Evolutionary conservation across 139 green algal genomes (phyloP).

Genomic region (Chlamydomonas sp.): DNA sequence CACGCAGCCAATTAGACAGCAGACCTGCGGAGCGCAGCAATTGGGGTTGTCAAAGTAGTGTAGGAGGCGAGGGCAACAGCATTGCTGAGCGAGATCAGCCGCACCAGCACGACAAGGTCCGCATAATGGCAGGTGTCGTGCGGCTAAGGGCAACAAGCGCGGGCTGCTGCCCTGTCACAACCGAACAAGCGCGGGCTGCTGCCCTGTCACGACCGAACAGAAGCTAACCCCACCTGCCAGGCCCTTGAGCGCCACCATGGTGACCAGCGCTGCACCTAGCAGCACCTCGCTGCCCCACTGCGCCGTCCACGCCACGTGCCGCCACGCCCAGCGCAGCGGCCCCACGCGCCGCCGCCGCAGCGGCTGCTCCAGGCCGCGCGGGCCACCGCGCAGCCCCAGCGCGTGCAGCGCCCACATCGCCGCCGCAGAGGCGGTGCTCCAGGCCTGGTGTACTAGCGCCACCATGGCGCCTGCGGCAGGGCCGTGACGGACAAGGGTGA

Average conservation of each 20-base stretch:
- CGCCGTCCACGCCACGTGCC: background rate
- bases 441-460: background rate
- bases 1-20: conserved; percentile 1
- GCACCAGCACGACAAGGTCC: no score
- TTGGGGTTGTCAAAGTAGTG: background rate
- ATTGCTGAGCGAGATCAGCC: no score
- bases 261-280: background rate
- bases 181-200: no score
- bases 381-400: background rate
- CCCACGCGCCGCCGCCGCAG: background rate
- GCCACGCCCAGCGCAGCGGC: background rate
- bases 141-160: no score
- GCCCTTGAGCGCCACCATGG: background rate
- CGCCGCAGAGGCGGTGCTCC: background rate
- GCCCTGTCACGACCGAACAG: no score
- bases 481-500: no score
- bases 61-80: no score
- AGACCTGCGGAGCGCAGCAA: background rate
- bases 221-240: background rate
- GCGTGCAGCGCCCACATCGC: background rate
- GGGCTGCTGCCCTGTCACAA: no score
- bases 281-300: background rate
- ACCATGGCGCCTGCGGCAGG: background rate
- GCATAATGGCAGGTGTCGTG: no score
- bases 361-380: background rate